These are phyloP conservation scores for Mucor saturninus DNA, from an alignment of 371 early-diverging fungal species.

Conservation along the genomic window DNA sequence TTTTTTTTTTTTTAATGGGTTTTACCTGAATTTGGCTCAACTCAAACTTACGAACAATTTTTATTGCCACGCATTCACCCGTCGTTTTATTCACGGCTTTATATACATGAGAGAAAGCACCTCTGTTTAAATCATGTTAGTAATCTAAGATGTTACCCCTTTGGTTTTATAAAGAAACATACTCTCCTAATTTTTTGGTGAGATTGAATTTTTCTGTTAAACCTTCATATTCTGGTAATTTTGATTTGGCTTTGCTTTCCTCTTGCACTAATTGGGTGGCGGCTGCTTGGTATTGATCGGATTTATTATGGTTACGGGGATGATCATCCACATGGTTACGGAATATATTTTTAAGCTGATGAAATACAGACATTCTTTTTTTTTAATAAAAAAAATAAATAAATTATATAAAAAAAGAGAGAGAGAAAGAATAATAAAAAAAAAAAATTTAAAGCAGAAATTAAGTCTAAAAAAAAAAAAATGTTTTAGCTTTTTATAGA, in stretches of 20 bases:
- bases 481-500: constrained; percentile 20
- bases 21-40: constrained; percentile 62
- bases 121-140: constrained; percentile 50
- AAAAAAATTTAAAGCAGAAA: constrained; percentile 11
- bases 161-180: constrained; percentile 30
- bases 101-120: constrained; percentile 87
- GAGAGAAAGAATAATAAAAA: constrained; percentile 11
- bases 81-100: constrained; percentile 63
- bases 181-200: constrained; percentile 72
- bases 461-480: constrained; percentile 19
- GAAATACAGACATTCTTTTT: constrained; percentile 37
- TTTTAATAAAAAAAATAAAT: too few species aligned
- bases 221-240: constrained; percentile 55
- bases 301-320: neutral
- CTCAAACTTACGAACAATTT: constrained; percentile 76
- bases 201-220: constrained; percentile 54
- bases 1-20: constrained; percentile 27
- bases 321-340: constrained; percentile 9
- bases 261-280: constrained; percentile 34
- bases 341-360: constrained; percentile 53
- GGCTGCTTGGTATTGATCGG: neutral
- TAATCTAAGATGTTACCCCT: neutral
- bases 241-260: constrained; percentile 29
- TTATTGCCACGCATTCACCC: constrained; percentile 77
- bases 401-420: neutral